Conservation (phyloP, 495 filamentous ascomycete genomes). For the Neurospora sp. region DNA sequence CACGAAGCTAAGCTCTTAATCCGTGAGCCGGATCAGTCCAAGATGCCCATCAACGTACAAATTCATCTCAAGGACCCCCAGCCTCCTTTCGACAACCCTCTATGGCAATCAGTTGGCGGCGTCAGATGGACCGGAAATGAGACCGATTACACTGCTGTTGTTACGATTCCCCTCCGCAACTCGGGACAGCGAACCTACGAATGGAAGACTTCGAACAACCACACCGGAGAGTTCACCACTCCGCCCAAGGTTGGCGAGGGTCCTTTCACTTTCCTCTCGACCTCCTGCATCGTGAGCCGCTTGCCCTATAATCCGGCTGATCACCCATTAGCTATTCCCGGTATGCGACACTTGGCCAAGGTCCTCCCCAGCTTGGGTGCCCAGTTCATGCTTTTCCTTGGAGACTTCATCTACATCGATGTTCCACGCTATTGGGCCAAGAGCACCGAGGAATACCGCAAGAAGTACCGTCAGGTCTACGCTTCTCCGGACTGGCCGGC, state of each 20-base stretch:
- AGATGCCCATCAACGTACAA: constrained; percentile 63
- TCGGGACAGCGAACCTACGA: constrained; percentile 57
- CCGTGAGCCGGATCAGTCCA: constrained; percentile 66
- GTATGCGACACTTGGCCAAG: constrained; percentile 59
- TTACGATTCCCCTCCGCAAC: constrained; percentile 46
- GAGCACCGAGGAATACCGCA: constrained; percentile 63
- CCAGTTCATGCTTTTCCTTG: constrained; percentile 94
- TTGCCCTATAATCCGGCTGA: constrained; percentile 78
- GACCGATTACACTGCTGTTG: constrained; percentile 69
- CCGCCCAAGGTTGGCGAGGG: constrained; percentile 54
- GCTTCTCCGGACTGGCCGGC: constrained; percentile 79
- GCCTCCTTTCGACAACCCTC: constrained; percentile 34
- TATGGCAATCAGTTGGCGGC: constrained; percentile 58
- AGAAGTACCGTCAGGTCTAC: constrained; percentile 89
- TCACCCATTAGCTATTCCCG: constrained; percentile 73
- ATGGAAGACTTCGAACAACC: constrained; percentile 74
- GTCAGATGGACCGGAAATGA: constrained; percentile 55
- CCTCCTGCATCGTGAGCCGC: constrained; percentile 80
- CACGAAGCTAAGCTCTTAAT: constrained; percentile 71
- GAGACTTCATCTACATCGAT: constrained; percentile 98
- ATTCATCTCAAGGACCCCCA: constrained; percentile 38
- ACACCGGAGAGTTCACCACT: constrained; percentile 63
- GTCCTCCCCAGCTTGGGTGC: constrained; percentile 53
- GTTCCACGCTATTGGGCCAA: constrained; percentile 72
- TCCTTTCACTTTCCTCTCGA: constrained; percentile 78